A percentile compares a stretch with the other conserved stretches of the same genome.
These are phyloP conservation scores for Amborella trichopoda DNA, from an alignment of 164 flowering plant species.

Conservation along the genomic window DNA sequence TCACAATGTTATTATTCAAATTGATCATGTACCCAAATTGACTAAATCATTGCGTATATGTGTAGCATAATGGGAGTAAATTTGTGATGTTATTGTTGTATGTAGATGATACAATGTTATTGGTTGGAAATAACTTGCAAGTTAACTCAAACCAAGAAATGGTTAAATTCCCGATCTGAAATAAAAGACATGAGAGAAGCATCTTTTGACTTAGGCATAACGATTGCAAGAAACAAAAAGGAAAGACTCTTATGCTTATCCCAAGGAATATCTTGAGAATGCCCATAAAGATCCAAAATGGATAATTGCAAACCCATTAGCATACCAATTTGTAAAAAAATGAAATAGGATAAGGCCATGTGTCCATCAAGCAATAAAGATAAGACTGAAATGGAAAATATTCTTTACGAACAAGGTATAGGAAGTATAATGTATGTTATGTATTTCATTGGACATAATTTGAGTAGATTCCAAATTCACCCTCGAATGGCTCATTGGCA, in stretches of 20 bases:
- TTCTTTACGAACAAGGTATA: neutral
- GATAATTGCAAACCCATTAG: neutral
- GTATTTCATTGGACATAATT: too few species aligned
- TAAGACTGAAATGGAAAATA: neutral
- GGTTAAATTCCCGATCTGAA: neutral
- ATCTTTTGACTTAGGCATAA: neutral
- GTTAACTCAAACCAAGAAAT: too few species aligned
- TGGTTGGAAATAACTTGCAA: too few species aligned
- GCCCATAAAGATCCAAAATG: neutral
- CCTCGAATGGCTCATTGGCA: too few species aligned
- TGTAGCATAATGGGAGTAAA: neutral
- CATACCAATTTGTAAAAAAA: neutral
- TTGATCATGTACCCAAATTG: too few species aligned
- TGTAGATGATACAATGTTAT: too few species aligned
- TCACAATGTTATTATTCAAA: neutral
- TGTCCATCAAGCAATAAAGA: neutral
- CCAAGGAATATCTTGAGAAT: neutral
- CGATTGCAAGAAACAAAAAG: neutral
- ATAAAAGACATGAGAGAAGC: neutral
- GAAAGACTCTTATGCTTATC: neutral
- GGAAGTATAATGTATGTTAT: neutral
- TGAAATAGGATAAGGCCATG: neutral
- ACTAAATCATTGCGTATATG: neutral
- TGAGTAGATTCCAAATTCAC: too few species aligned
- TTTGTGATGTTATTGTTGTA: neutral